Base-by-base conservation (phyloP, 2,329 filamentous ascomycete species). In the Thielaviopsis musarum region DNA sequence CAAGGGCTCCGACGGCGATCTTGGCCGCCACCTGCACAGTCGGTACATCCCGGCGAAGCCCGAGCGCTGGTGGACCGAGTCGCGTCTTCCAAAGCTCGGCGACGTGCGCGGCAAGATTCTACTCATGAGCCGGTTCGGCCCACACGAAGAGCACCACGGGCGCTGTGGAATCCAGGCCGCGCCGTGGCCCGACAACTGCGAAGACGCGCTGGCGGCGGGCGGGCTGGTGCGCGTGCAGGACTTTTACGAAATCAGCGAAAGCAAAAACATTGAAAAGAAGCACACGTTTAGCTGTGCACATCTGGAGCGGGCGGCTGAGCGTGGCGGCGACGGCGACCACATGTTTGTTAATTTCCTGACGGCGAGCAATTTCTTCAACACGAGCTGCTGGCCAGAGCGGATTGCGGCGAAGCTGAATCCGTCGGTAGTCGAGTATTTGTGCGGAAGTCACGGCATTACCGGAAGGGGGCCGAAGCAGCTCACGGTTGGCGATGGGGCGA, bases 331-430 rank as follows among this genome's bases (percentile, higher is more conserved):
- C 2, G 58, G 57, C 15, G 30, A 52, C 48, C 58, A 54, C 21
- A 34, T 58, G 24, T 95, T 87, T 66, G 74, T 97, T 70, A 98
- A 97, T 71, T 97, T 96, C 69, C 71, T 96, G 63, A 89, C 80
- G 65, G 93, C 85, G 0, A 91, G 86, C 70, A 96, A 96, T 73
- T 97, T 97, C 74, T 97, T 91, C 83, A 91, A 88, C 64, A 77
- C 85, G 1, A 83, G 81, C 59, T 95, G 90, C 71, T 98, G 93
- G 93, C 93, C 93, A 0, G 91, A 95, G 70, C 85, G 81, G 67
- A 88, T 98, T 69, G 91, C 93, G 1, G 84, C 82, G 21, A 88
- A 87, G 73, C 78, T 95, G 55, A 97, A 97, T 73, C 87, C 91
- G 19, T 83, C 84, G 1, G 79, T 83, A 58, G 69, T 83, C 60